Percentiles rank a stretch among this genome's conserved stretches.
Conservation (phyloP, 2,329 filamentous ascomycete species). For the Verticillium zaregamsianum region DNA sequence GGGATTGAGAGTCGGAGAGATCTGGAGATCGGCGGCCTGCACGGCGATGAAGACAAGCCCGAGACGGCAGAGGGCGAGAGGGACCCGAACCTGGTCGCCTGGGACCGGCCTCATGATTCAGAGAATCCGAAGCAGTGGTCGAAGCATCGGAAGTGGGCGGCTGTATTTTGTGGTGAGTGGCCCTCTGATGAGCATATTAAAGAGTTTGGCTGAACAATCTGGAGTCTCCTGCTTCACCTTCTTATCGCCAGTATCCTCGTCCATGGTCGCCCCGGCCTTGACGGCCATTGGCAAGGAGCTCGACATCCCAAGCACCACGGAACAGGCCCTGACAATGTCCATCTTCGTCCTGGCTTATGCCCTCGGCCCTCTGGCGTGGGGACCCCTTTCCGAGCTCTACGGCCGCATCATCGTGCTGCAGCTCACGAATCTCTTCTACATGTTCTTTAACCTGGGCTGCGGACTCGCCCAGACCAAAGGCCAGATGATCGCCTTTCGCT, state of each 20-base stretch:
- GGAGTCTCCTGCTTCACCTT: conserved; percentile 51
- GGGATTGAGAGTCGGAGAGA: conserved; percentile 29
- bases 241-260: conserved; percentile 56
- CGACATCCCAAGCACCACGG: conserved; percentile 39
- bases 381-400: conserved; percentile 45
- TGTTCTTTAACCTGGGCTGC: conserved; percentile 58
- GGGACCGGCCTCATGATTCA: conserved; percentile 50
- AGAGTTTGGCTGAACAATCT: not conserved
- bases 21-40: conserved; percentile 23
- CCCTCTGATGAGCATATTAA: not conserved
- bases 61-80: conserved; percentile 4
- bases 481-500: conserved; percentile 41
- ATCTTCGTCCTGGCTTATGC: conserved; percentile 53
- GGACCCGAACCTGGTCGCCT: conserved; percentile 38
- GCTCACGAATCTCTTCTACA: conserved; percentile 39
- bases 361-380: conserved; percentile 43
- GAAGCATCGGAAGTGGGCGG: conserved; percentile 50
- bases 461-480: conserved; percentile 42
- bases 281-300: conserved; percentile 49
- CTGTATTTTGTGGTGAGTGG: conserved; percentile 35
- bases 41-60: conserved; percentile 17
- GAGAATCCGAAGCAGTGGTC: conserved; percentile 54
- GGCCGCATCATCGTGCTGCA: conserved; percentile 38
- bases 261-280: conserved; percentile 51
- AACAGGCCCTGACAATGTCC: conserved; percentile 37